Evolutionary conservation across 371 early-diverging fungal genomes (phyloP).

Genomic region (Dichotomocladium elegans): DNA sequence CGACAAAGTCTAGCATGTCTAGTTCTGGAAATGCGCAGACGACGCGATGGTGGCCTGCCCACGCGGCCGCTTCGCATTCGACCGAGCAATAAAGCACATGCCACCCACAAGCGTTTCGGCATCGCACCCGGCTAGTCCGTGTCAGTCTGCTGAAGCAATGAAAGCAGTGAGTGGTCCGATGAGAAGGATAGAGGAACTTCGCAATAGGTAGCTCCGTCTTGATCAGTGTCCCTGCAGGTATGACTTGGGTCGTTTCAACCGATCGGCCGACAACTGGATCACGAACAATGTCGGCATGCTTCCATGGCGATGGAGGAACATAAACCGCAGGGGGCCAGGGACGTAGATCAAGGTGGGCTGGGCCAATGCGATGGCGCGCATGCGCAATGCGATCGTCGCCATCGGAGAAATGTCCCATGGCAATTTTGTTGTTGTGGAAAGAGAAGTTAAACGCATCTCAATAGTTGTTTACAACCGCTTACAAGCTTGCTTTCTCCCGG

Average conservation of each 20-base stretch:
- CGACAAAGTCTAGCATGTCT: not conserved
- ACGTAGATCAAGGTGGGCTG: constrained; percentile 3
- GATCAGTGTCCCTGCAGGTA: not conserved
- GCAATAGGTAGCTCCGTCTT: not conserved
- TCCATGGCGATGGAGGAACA: not conserved
- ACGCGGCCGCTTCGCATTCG: not conserved
- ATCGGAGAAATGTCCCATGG: no score
- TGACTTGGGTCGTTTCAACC: not conserved
- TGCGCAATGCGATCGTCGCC: no score
- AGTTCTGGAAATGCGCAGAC: constrained; percentile 4
- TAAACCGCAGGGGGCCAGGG: not conserved
- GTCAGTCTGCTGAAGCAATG: not conserved
- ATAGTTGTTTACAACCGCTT: no score
- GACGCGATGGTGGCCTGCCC: not conserved
- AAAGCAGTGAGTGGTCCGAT: not conserved
- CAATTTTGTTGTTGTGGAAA: no score
- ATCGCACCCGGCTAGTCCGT: not conserved
- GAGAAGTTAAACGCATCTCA: no score
- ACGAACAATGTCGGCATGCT: not conserved
- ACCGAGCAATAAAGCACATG: not conserved
- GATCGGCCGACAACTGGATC: not conserved
- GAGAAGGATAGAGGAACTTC: not conserved
- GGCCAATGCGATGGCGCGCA: no score
- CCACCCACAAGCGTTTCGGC: not conserved
- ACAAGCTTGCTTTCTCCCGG: no score